Evolutionary conservation across 805 yeast species (phyloP).

Genomic region (Starmerella davenportii): DNA sequence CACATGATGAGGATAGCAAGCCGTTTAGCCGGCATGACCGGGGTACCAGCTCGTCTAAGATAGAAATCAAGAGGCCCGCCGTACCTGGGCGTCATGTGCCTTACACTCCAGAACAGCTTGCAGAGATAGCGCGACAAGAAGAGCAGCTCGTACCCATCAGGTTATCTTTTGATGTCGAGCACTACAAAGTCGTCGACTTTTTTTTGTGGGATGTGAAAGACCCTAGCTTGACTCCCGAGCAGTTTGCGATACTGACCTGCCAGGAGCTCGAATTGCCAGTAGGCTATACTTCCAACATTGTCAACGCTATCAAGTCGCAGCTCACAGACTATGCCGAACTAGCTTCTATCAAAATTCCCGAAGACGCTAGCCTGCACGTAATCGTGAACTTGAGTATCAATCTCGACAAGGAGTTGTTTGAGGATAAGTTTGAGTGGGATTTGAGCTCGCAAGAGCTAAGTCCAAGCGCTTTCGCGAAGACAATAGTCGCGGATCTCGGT

Average conservation of each 20-base stretch:
- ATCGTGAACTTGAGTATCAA: constrained; percentile 67
- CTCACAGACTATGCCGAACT: constrained; percentile 54
- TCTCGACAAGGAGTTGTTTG: constrained; percentile 64
- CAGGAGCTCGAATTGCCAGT: constrained; percentile 68
- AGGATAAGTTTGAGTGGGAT: constrained; percentile 93
- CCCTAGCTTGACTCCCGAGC: constrained; percentile 48
- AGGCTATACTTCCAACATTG: constrained; percentile 41
- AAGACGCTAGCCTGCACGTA: constrained; percentile 50
- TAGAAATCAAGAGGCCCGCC: constrained; percentile 26
- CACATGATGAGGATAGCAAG: constrained; percentile 7
- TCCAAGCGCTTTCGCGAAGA: constrained; percentile 71
- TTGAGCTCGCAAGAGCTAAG: constrained; percentile 32
- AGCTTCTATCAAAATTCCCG: constrained; percentile 48
- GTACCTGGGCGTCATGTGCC: constrained; percentile 25
- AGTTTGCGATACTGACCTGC: constrained; percentile 57
- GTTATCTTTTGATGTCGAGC: constrained; percentile 41
- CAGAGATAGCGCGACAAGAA: constrained; percentile 27
- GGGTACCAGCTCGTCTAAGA: constrained; percentile 15
- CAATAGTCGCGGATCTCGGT: constrained; percentile 72
- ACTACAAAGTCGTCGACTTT: constrained; percentile 38
- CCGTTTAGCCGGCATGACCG: constrained; percentile 4
- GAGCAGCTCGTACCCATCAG: constrained; percentile 47
- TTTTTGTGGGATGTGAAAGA: constrained; percentile 63
- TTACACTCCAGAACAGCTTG: constrained; percentile 24
- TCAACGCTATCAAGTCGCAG: constrained; percentile 59